Evolutionary conservation across 352 stramenopile species (phyloP).

Genomic region (Blastocystis sp.): DNA sequence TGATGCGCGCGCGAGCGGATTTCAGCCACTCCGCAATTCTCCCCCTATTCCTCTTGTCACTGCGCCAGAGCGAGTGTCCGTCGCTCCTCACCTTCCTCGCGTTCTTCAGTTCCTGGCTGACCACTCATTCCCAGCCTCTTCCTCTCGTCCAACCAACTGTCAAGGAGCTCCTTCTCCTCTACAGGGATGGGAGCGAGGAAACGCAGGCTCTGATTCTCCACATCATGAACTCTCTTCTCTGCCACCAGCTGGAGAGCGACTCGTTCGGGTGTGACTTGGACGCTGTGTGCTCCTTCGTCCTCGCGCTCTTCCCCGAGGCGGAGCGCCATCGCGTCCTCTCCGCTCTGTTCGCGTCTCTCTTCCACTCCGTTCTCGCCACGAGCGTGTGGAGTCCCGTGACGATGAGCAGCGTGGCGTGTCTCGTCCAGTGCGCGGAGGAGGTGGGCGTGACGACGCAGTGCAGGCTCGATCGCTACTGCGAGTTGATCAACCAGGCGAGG

Average conservation of each 20-base stretch:
- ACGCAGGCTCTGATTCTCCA: background rate
- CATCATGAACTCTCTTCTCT: background rate
- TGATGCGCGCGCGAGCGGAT: background rate
- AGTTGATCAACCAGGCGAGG: background rate
- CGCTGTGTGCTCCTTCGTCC: background rate
- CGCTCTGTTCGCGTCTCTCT: background rate
- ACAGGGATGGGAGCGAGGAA: background rate
- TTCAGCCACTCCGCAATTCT: background rate
- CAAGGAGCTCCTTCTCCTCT: slow-evolving; percentile 45
- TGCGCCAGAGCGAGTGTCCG: background rate
- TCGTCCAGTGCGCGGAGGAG: background rate
- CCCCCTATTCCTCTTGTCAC: background rate
- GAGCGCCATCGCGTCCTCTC: background rate
- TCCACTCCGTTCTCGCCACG: background rate
- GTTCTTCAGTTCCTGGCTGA: background rate
- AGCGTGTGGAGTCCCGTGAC: background rate
- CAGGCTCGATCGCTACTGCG: background rate
- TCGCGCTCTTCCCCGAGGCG: background rate
- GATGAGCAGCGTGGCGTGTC: background rate
- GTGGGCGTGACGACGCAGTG: background rate
- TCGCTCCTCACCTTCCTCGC: background rate
- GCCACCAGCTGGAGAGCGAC: background rate
- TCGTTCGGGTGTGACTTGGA: background rate
- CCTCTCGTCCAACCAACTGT: background rate
- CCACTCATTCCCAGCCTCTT: background rate